Percentiles rank a stretch among this genome's conserved stretches.
phyloP scores from a whole-genome alignment of 2,329 filamentous ascomycete genomes.

The Daldinia sp. region DNA sequence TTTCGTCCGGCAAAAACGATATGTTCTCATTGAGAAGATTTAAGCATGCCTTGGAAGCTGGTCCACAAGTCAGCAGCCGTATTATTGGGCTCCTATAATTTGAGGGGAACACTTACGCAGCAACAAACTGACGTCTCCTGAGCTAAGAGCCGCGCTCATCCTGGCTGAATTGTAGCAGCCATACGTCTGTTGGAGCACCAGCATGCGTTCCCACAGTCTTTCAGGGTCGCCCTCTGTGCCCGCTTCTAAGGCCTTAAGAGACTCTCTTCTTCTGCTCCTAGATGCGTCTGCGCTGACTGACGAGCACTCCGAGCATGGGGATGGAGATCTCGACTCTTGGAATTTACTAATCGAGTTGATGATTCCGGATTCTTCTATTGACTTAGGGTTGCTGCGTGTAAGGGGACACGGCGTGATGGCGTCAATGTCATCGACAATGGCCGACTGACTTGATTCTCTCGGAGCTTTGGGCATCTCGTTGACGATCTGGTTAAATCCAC shows the following conservation, averaged over 20 bases:
- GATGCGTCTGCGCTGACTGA: constrained; percentile 29
- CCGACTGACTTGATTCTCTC: constrained; percentile 29
- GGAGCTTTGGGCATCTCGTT: constrained; percentile 30
- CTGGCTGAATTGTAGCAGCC: constrained; percentile 64
- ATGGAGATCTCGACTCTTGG: constrained; percentile 44
- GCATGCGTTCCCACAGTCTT: constrained; percentile 62
- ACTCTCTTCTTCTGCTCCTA: constrained; percentile 44
- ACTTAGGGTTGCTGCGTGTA: constrained; percentile 6
- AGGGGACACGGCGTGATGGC: constrained; percentile 53
- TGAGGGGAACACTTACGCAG: constrained; percentile 58
- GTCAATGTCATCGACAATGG: constrained; percentile 49
- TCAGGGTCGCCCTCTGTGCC: constrained; percentile 56
- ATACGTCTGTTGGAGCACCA: constrained; percentile 60
- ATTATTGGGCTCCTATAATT: not conserved
- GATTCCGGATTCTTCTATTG: constrained; percentile 19
- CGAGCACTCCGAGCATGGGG: constrained; percentile 45
- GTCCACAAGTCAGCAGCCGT: constrained; percentile 18
- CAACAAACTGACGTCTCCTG: constrained; percentile 56
- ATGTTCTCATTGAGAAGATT: constrained; percentile 53
- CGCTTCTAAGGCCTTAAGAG: constrained; percentile 50
- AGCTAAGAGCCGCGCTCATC: constrained; percentile 61
- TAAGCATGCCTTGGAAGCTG: constrained; percentile 52
- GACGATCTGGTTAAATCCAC: not conserved
- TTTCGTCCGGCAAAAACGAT: constrained; percentile 47
- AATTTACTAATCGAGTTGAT: constrained; percentile 34